A percentile compares a stretch with the other conserved stretches of the same genome.
phyloP scores from a whole-genome alignment of 1,284 basidiomycete species.

The Ustilago vetiveriae region DNA sequence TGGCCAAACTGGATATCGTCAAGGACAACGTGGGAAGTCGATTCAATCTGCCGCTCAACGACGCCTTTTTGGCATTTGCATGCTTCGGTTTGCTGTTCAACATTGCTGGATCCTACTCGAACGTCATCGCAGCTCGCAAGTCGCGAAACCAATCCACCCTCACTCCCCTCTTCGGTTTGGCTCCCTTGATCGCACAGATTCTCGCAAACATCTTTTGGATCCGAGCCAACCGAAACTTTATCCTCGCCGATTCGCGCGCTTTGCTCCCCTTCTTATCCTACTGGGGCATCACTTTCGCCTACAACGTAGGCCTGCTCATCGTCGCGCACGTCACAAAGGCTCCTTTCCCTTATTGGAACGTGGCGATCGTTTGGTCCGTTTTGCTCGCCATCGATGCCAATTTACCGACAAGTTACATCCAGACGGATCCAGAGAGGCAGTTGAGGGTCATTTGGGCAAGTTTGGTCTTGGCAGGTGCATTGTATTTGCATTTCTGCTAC shows the following conservation, averaged over 20 bases:
- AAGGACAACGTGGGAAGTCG: constrained; percentile 68
- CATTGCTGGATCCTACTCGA: constrained; percentile 73
- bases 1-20: constrained; percentile 70
- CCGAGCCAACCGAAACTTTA: constrained; percentile 65
- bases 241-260: constrained; percentile 64
- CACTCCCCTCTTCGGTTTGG: constrained; percentile 77
- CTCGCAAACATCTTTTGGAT: constrained; percentile 83
- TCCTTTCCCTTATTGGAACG: constrained; percentile 87
- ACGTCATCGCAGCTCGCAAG: constrained; percentile 49
- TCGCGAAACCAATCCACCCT: constrained; percentile 65
- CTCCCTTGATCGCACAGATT: constrained; percentile 81
- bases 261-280: constrained; percentile 87
- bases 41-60: constrained; percentile 80
- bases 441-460: constrained; percentile 78
- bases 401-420: constrained; percentile 73
- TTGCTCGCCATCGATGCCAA: constrained; percentile 79
- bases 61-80: constrained; percentile 85
- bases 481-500: constrained; percentile 77
- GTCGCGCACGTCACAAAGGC: constrained; percentile 88
- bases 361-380: constrained; percentile 83
- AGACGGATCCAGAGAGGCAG: constrained; percentile 73
- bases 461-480: constrained; percentile 74
- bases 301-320: constrained; percentile 86
- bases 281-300: constrained; percentile 84
- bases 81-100: constrained; percentile 81